Conservation (phyloP, 2,329 filamentous ascomycete genomes). For the Alternaria arbusti region DNA sequence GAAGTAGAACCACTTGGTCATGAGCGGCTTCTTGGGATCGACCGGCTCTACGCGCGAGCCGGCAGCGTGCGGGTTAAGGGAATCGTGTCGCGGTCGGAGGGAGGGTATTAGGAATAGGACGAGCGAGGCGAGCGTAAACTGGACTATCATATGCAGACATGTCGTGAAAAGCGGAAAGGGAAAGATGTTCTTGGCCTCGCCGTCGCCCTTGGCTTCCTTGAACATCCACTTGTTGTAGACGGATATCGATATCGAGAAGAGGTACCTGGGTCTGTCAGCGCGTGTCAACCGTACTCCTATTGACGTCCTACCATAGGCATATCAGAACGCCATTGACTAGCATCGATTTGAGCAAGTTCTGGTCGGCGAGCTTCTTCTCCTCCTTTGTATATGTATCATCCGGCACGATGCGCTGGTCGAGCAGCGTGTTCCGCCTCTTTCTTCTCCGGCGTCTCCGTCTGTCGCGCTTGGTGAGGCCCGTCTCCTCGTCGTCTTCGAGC, state of each 20-base stretch:
- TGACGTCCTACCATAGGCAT: constrained; percentile 69
- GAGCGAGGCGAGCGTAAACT: constrained; percentile 78
- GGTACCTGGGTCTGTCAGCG: constrained; percentile 55
- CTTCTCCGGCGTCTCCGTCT: constrained; percentile 70
- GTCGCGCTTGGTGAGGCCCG: constrained; percentile 78
- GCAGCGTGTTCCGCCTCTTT: constrained; percentile 70
- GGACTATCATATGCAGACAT: constrained; percentile 89
- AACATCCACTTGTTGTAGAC: constrained; percentile 99
- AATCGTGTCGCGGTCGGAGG: constrained; percentile 70
- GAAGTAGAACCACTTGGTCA: constrained; percentile 90
- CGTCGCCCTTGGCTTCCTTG: constrained; percentile 58
- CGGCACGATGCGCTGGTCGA: constrained; percentile 73
- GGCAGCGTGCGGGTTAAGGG: constrained; percentile 42
- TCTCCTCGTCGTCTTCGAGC: constrained; percentile 83
- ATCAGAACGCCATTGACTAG: constrained; percentile 83
- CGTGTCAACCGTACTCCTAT: neutral
- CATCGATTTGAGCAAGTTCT: constrained; percentile 71
- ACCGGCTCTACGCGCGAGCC: constrained; percentile 38
- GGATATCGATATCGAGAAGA: constrained; percentile 82
- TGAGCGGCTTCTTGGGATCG: constrained; percentile 63
- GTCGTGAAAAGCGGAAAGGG: constrained; percentile 95
- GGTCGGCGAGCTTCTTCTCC: constrained; percentile 78
- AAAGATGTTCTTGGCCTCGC: constrained; percentile 67
- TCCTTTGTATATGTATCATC: constrained; percentile 66
- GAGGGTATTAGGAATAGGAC: constrained; percentile 85